A percentile compares a stretch with the other conserved stretches of the same genome.
phyloP scores from a whole-genome alignment of 1,284 basidiomycete genomes.

The Sporisorium graminicola region DNA sequence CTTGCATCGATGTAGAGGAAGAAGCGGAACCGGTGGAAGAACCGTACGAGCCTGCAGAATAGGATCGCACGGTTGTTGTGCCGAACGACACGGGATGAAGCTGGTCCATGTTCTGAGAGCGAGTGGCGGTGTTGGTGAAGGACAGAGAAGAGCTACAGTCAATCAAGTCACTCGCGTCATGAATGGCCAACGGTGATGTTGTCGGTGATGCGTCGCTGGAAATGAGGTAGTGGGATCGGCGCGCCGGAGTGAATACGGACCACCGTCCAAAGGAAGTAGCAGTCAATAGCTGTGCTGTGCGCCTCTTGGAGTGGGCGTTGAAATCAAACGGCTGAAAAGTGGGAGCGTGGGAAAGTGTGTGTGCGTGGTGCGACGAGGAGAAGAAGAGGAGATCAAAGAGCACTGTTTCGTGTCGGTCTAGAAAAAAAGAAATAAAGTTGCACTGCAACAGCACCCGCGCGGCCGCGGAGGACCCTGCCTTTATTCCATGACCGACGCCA shows the following conservation, averaged over 20 bases:
- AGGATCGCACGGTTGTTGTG: slow-evolving; percentile 27
- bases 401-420: no score
- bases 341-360: neutral
- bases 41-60: slow-evolving; percentile 35
- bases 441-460: no score
- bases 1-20: slow-evolving; percentile 11
- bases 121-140: neutral
- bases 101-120: slow-evolving; percentile 16
- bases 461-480: neutral
- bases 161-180: neutral
- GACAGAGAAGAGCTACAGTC: neutral
- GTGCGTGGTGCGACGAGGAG: no score
- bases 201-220: neutral
- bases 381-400: neutral
- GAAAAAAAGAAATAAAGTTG: no score
- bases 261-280: neutral
- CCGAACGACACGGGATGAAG: slow-evolving; percentile 25
- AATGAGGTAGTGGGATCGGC: neutral
- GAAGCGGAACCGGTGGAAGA: slow-evolving; percentile 34
- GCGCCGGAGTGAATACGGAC: slow-evolving; percentile 1
- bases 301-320: neutral
- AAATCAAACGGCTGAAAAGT: neutral
- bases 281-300: neutral
- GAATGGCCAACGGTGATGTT: neutral
- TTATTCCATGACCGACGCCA: no score